Conservation (phyloP, 169 alveolate genomes). For the Cystoisospora suis region DNA sequence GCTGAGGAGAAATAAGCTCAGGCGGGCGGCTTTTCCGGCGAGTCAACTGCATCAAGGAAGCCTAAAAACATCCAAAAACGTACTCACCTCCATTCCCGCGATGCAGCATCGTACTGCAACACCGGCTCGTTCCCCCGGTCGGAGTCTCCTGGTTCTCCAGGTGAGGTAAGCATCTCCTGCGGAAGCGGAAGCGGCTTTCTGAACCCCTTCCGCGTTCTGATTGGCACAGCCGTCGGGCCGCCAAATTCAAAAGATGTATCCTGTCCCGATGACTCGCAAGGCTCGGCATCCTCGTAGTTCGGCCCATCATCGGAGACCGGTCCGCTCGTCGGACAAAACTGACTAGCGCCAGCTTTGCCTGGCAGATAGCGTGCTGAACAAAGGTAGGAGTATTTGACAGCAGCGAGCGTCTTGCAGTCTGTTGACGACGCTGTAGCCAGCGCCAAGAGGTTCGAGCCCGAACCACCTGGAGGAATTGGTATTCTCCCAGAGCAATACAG, state of each 20-base stretch:
- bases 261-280: not conserved
- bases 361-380: too few species aligned
- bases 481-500: not conserved
- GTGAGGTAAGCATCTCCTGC: constrained; percentile 62
- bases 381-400: constrained; percentile 1
- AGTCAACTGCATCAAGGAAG: too few species aligned
- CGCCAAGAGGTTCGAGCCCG: not conserved
- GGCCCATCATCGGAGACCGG: not conserved
- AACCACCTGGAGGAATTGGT: not conserved
- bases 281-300: not conserved
- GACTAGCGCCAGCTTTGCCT: not conserved
- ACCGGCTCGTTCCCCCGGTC: constrained; percentile 59
- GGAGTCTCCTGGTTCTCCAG: constrained; percentile 52
- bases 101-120: constrained; percentile 62
- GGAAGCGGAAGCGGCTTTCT: constrained; percentile 66
- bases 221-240: constrained; percentile 62
- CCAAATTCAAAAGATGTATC: constrained; percentile 11
- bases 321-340: not conserved
- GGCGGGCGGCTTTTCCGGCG: too few species aligned
- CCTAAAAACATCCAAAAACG: too few species aligned
- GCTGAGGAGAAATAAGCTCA: too few species aligned
- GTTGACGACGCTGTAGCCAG: not conserved
- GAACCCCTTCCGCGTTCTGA: constrained; percentile 62
- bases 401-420: not conserved
- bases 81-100: constrained; percentile 65